phyloP scores from a whole-genome alignment of 1,284 basidiomycete species.

The Boletus semigastroideus region DNA sequence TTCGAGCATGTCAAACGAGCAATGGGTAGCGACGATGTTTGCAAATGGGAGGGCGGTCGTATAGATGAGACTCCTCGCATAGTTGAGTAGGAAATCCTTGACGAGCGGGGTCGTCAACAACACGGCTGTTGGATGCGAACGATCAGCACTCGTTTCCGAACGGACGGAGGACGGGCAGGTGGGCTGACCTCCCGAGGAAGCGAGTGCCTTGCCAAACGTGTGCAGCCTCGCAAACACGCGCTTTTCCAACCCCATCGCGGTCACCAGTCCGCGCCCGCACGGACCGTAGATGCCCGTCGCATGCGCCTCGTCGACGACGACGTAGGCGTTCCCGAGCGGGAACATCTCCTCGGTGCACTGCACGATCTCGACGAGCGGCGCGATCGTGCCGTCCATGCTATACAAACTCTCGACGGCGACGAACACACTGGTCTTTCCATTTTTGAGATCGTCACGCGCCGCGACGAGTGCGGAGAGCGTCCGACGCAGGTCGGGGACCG shows the following conservation, averaged over 20 bases:
- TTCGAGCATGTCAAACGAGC: conserved; percentile 77
- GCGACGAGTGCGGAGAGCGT: conserved; percentile 43
- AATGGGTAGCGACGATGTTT: conserved; percentile 72
- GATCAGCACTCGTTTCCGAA: not conserved
- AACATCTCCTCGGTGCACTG: conserved; percentile 58
- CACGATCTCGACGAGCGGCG: conserved; percentile 70
- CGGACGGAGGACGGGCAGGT: not conserved
- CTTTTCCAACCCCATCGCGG: conserved; percentile 59
- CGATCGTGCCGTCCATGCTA: conserved; percentile 94
- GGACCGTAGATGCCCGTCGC: conserved; percentile 81
- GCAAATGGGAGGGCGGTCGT: conserved; percentile 80
- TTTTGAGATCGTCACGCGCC: conserved; percentile 39
- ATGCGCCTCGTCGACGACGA: conserved; percentile 91
- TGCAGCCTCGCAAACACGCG: conserved; percentile 65
- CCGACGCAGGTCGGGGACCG: conserved; percentile 47
- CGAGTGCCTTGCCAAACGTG: conserved; percentile 72
- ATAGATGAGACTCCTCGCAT: conserved; percentile 89
- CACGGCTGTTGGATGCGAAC: conserved; percentile 57
- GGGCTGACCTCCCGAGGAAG: conserved; percentile 74
- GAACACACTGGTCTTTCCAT: conserved; percentile 51
- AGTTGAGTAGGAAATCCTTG: conserved; percentile 88
- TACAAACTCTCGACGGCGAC: conserved; percentile 90
- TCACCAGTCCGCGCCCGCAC: conserved; percentile 72
- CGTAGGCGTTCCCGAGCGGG: conserved; percentile 59
- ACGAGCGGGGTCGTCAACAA: conserved; percentile 73